Evolutionary conservation across 2,329 filamentous ascomycete species (phyloP), one percentile per base, ranked within the genome.

Genomic region (Alternaria gaisen): DNA sequence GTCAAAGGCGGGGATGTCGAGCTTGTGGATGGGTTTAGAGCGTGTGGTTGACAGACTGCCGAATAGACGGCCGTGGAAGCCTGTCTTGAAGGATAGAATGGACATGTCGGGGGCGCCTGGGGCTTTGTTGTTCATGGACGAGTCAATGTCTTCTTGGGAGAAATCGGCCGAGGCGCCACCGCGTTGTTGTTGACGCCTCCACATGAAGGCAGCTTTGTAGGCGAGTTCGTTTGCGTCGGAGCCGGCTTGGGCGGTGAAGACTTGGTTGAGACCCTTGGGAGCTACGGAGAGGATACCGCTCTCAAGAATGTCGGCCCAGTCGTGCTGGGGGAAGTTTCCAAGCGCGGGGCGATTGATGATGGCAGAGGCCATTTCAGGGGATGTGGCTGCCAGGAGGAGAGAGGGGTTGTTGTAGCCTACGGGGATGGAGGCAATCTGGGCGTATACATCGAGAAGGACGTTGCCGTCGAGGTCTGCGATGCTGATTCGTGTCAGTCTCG

Each of bases 201-300:
- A 96, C 90, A 97, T 97, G 83, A 97, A 97, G 51, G 94, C 93
- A 9, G 93, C 93, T 83, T 97, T 97, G 87, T 93, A 97, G 43
- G 94, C 94, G 34, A 92, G 91, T 83, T 97, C 94, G 82, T 97
- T 97, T 80, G 93, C 93, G 74, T 97, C 93, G 20, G 92, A 96
- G 63, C 93, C 93, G 55, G 93, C 88, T 84, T 93, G 91, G 67
- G 90, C 92, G 18, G 93, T 97, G 83, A 97, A 97, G 70, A 97
- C 93, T 80, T 97, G 91, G 83, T 93, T 83, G 65, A 94, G 83
- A 34, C 93, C 93, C 77, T 90, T 90, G 61, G 93, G 94, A 0
- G 93, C 92, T 50, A 92, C 92, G 73, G 87, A 89, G 70, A 97
- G 88, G 64, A 96, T 88, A 71, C 93, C 92, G 2, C 89, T 88